Evolutionary conservation across 441 rosid species (phyloP).

Genomic region (Pelargonium cotyledonis): DNA sequence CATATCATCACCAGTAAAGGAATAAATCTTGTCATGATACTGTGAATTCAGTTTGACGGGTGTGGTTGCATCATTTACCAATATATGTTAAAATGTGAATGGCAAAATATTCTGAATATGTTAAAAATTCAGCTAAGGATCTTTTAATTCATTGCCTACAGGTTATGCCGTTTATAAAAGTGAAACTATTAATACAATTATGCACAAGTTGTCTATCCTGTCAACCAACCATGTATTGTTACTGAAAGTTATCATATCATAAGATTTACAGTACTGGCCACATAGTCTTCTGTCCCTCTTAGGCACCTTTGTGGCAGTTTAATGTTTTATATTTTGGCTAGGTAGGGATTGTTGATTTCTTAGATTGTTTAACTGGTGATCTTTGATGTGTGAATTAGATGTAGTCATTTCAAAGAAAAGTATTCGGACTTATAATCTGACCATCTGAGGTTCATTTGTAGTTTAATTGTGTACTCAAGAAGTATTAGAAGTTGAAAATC

Average conservation of each 20-base stretch:
- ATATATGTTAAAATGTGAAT: background rate
- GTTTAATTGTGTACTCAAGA: too few species aligned
- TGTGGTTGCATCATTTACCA: background rate
- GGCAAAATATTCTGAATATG: background rate
- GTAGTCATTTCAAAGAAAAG: too few species aligned
- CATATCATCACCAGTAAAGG: background rate
- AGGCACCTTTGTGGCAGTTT: background rate
- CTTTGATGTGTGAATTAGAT: too few species aligned
- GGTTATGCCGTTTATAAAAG: background rate
- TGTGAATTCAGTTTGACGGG: background rate
- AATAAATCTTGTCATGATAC: background rate
- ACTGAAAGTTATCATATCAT: background rate
- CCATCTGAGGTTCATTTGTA: too few species aligned
- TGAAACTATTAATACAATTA: background rate
- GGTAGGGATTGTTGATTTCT: too few species aligned
- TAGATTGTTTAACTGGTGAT: too few species aligned
- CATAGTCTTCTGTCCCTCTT: background rate
- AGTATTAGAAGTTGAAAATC: too few species aligned
- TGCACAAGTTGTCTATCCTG: background rate
- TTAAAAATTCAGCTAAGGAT: background rate
- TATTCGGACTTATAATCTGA: too few species aligned
- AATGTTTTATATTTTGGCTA: background rate
- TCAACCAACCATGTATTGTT: background rate
- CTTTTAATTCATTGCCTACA: background rate
- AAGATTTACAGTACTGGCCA: background rate